Evolutionary conservation across 2,329 filamentous ascomycete genomes (phyloP).

Genomic region (Leptographium radiaticola): DNA sequence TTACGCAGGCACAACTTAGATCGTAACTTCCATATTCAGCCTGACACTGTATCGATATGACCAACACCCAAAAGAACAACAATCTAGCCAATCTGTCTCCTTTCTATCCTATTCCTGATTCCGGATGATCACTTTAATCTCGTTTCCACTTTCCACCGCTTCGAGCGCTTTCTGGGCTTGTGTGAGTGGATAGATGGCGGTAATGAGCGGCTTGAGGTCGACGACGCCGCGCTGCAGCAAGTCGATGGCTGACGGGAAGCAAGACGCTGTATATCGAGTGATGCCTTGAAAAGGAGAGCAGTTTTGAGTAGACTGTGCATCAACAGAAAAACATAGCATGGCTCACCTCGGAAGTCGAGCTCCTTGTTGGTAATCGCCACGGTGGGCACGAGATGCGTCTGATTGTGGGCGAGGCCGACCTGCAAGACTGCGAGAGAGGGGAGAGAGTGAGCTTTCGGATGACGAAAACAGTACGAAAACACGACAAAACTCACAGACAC

Average conservation of each 20-base stretch:
- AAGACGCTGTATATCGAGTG: constrained; percentile 78
- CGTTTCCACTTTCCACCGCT: constrained; percentile 71
- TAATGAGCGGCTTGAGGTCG: constrained; percentile 71
- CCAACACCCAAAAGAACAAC: too few relatives aligned
- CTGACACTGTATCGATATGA: too few relatives aligned
- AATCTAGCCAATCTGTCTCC: too few relatives aligned
- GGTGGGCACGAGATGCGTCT: constrained; percentile 75
- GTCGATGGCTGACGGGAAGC: constrained; percentile 73
- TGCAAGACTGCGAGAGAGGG: constrained; percentile 38
- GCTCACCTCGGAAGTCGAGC: constrained; percentile 65
- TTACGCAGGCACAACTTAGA: too few relatives aligned
- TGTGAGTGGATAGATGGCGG: constrained; percentile 63
- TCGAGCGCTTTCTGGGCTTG: constrained; percentile 78
- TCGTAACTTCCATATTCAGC: too few relatives aligned
- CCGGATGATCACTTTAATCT: constrained; percentile 51
- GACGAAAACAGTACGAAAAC: neutral
- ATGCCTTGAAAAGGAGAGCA: neutral
- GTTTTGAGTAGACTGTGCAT: neutral
- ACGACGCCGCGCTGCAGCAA: constrained; percentile 61
- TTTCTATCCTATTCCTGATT: constrained; percentile 3
- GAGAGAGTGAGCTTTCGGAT: too few relatives aligned
- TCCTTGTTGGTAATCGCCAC: constrained; percentile 84
- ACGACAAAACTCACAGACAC: constrained; percentile 37
- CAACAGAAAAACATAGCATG: too few relatives aligned
- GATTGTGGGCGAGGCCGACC: constrained; percentile 76